Conservation (phyloP, 768 basidiomycete genomes). For the Kwoniella bestiolae region DNA sequence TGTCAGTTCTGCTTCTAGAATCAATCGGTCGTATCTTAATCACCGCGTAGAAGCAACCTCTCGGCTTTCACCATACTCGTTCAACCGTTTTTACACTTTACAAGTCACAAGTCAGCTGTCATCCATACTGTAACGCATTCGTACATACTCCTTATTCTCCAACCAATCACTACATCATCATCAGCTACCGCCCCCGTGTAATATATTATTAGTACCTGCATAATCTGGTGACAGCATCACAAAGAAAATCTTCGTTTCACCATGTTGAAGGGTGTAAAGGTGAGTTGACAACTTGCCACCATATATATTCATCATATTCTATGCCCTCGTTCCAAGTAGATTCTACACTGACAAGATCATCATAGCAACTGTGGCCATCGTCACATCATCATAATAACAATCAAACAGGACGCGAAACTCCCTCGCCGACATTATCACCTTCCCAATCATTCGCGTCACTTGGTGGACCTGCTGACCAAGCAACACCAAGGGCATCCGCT, state of each 20-base stretch:
- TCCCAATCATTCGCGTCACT: constrained; percentile 46
- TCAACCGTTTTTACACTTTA: background rate
- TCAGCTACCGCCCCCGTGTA: background rate
- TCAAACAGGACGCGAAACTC: constrained; percentile 24
- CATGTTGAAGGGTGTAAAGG: constrained; percentile 55
- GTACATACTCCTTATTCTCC: background rate
- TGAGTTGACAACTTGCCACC: constrained; percentile 22
- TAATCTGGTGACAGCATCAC: background rate
- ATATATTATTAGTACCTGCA: background rate
- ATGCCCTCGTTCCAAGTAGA: background rate
- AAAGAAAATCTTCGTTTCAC: background rate
- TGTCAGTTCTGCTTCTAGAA: background rate
- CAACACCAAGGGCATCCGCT: constrained; percentile 51
- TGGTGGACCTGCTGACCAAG: constrained; percentile 52
- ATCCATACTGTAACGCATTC: background rate
- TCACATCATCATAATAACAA: constrained; percentile 18
- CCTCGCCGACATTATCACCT: constrained; percentile 47
- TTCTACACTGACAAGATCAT: background rate
- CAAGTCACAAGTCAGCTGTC: background rate
- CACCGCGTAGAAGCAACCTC: background rate
- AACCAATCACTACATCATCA: no score
- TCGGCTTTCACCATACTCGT: background rate
- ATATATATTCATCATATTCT: constrained; percentile 1
- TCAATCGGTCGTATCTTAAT: background rate
- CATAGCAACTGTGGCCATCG: constrained; percentile 43